Evolutionary conservation across 2,329 filamentous ascomycete species (phyloP), one percentile per base, ranked within the genome.

Genomic region (Aspergillus sergii): DNA sequence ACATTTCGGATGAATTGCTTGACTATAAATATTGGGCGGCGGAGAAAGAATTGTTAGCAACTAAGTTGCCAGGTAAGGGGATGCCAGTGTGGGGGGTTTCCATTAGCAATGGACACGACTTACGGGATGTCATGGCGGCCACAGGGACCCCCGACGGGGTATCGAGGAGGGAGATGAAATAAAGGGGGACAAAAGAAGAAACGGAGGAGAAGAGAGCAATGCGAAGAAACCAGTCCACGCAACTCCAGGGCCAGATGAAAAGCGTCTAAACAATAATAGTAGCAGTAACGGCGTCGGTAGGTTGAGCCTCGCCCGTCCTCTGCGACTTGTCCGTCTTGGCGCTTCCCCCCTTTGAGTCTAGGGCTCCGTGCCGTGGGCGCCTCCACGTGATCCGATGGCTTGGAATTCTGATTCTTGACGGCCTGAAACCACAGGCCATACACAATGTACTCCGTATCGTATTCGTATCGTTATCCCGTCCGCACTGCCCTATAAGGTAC

Each of bases 1-100:
- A 99, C 95, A 82, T 97, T 98, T 78, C 95, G 94, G 81, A 99
- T 99, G 83, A 99, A 99, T 83, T 98, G 95, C 84, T 99, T 99
- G 79, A 99, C 95, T 98, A 76, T 59, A 76, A 58, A 62, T 41
- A 19, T 26, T 43, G 30, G 57, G 55, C 54, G 53, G 57, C 59
- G 64, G 34, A n/a, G 53, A 45, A 45, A 32, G 41, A 57, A 58
- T 54, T 55, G 66, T 61, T 64, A 64, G 66, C 46, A 34, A 34
- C 9, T 56, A 69, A 28, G 73, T 68, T 74, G 53, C 41, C 58
- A 58, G 64, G 56, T 26, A 60, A 59, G 55, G 58, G 64, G 59
- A 63, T 65, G 57, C 61, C 45, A 64, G 62, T 67, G 66, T 64
- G 66, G 65, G 64, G 67, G 62, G 60, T 53, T 36, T 46, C 43